Conservation (phyloP, 2,329 filamentous ascomycete genomes). For the Colletotrichum karsti region DNA sequence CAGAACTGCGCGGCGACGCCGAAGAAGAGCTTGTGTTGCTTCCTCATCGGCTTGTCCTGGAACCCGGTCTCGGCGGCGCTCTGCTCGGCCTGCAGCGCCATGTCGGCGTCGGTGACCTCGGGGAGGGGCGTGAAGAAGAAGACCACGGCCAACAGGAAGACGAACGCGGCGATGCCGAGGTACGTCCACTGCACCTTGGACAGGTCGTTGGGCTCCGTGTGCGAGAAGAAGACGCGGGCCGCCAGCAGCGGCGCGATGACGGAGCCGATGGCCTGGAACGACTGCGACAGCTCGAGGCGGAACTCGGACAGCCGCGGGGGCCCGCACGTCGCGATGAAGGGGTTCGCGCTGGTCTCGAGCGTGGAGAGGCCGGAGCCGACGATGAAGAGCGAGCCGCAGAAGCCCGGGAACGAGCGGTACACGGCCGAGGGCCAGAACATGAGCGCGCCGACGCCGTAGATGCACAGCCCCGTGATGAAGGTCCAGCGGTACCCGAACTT, state of each 20-base stretch:
- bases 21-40: conserved; percentile 69
- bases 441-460: conserved; percentile 65
- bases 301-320: conserved; percentile 67
- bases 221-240: conserved; percentile 68
- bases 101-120: conserved; percentile 69
- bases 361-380: conserved; percentile 50
- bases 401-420: conserved; percentile 64
- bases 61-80: conserved; percentile 49
- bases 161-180: conserved; percentile 68
- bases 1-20: conserved; percentile 70
- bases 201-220: conserved; percentile 57
- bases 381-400: conserved; percentile 65
- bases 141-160: conserved; percentile 62
- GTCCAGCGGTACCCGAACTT: conserved; percentile 72
- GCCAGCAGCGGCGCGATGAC: conserved; percentile 67
- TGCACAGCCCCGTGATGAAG: conserved; percentile 69
- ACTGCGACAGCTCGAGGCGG: conserved; percentile 66
- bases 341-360: conserved; percentile 68
- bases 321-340: conserved; percentile 61
- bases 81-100: conserved; percentile 60
- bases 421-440: conserved; percentile 67
- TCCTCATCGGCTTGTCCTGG: conserved; percentile 52
- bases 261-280: conserved; percentile 66
- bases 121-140: conserved; percentile 64
- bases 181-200: conserved; percentile 72